Evolutionary conservation across 805 yeast species (phyloP).

Genomic region (Candida montana): DNA sequence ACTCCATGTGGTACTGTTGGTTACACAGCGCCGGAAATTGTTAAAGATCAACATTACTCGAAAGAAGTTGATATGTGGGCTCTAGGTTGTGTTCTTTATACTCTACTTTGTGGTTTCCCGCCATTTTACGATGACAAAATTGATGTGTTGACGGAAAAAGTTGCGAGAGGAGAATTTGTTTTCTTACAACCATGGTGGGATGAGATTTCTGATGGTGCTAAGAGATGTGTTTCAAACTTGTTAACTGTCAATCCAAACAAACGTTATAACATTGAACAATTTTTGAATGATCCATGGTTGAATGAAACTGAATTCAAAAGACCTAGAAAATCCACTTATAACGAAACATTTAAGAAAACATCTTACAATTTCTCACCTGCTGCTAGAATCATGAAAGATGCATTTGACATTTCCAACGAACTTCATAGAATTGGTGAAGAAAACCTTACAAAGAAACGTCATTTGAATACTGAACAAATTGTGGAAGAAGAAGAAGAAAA

Average conservation of each 20-base stretch:
- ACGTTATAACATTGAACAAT: conserved; percentile 63
- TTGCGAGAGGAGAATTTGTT: conserved; percentile 65
- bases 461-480: conserved; percentile 11
- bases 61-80: conserved; percentile 74
- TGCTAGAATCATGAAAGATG: conserved; percentile 77
- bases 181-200: conserved; percentile 87
- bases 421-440: conserved; percentile 53
- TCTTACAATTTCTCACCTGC: conserved; percentile 53
- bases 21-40: conserved; percentile 70
- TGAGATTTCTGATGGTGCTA: conserved; percentile 68
- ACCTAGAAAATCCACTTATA: conserved; percentile 17
- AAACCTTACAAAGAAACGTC: conserved; percentile 13
- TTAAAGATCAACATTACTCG: conserved; percentile 52
- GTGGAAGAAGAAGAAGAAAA: conserved; percentile 26
- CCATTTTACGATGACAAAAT: conserved; percentile 67
- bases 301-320: conserved; percentile 22
- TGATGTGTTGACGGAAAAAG: conserved; percentile 62
- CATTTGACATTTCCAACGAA: conserved; percentile 81
- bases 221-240: conserved; percentile 58
- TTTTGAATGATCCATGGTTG: conserved; percentile 70
- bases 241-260: conserved; percentile 64
- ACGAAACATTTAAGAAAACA: conserved; percentile 20
- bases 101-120: conserved; percentile 67
- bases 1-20: conserved; percentile 79
- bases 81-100: conserved; percentile 64